Evolutionary conservation across 148 eudicot species (phyloP).

Genomic region (Arbutus unedo): DNA sequence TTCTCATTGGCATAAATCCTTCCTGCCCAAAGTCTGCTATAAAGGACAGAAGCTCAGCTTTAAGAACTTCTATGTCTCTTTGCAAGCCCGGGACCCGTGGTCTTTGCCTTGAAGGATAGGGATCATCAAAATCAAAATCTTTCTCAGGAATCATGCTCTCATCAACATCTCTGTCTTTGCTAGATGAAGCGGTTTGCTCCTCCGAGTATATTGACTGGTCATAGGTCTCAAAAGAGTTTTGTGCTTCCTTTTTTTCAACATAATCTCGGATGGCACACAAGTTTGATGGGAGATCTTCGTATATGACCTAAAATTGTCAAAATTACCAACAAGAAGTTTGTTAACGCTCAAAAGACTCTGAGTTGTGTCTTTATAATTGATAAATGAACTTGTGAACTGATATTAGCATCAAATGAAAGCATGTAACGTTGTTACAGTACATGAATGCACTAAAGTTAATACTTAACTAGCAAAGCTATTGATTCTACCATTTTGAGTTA

Average conservation of each 20-base stretch:
- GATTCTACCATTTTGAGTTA: not conserved
- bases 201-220: conserved; percentile 18
- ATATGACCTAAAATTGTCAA: conserved; percentile 57
- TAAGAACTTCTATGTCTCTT: conserved; percentile 78
- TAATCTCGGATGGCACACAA: conserved; percentile 88
- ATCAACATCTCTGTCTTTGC: conserved; percentile 14
- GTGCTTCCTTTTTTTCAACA: conserved; percentile 50
- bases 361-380: not conserved
- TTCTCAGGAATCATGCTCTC: conserved; percentile 12
- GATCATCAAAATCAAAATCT: conserved; percentile 19
- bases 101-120: conserved; percentile 51
- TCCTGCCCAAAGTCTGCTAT: conserved; percentile 84
- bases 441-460: not conserved
- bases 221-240: conserved; percentile 28
- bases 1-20: conserved; percentile 99
- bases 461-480: not conserved
- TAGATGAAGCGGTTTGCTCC: conserved; percentile 26
- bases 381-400: not conserved
- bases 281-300: conserved; percentile 97
- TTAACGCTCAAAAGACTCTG: not conserved
- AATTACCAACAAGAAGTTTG: not conserved
- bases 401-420: not conserved
- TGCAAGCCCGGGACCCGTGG: conserved; percentile 85
- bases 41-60: conserved; percentile 64
- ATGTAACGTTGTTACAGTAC: too few species aligned